Evolutionary conservation across 768 basidiomycete genomes (phyloP).

Genomic region (Collybiopsis confluens): DNA sequence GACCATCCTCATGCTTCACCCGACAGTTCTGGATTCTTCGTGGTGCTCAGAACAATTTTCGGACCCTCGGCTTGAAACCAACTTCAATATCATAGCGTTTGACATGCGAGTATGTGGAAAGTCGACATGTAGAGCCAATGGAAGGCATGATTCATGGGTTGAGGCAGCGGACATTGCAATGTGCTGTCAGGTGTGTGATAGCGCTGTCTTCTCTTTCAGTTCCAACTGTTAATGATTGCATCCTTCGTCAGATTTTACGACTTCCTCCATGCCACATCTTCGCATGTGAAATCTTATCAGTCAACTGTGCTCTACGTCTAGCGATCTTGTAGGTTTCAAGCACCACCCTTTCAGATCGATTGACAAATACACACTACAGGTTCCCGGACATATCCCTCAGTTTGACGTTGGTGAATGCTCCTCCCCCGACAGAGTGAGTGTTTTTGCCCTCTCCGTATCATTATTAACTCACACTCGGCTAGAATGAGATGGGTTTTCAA

Average conservation of each 20-base stretch:
- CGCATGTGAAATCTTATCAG: conserved; percentile 58
- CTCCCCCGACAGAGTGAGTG: conserved; percentile 62
- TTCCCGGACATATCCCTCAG: conserved; percentile 72
- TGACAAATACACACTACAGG: conserved; percentile 29
- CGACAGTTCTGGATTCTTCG: conserved; percentile 60
- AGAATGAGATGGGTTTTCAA: conserved; percentile 59
- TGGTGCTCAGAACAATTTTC: conserved; percentile 68
- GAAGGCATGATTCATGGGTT: conserved; percentile 69
- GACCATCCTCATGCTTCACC: conserved; percentile 65
- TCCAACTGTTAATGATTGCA: background rate
- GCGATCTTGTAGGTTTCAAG: conserved; percentile 64
- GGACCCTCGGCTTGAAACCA: conserved; percentile 53
- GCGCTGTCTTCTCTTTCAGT: background rate
- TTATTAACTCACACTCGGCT: background rate
- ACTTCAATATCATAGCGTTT: conserved; percentile 72
- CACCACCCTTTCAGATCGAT: conserved; percentile 8
- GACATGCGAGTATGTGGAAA: conserved; percentile 64
- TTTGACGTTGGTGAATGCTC: conserved; percentile 64
- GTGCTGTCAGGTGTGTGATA: conserved; percentile 50
- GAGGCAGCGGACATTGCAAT: conserved; percentile 74
- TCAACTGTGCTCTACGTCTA: conserved; percentile 59
- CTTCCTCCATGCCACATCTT: conserved; percentile 70
- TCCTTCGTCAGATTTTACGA: conserved; percentile 42
- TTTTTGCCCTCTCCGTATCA: background rate
- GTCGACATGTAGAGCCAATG: conserved; percentile 49